phyloP scores from a whole-genome alignment of 257 asterid genomes.

The Scutellaria galericulata region DNA sequence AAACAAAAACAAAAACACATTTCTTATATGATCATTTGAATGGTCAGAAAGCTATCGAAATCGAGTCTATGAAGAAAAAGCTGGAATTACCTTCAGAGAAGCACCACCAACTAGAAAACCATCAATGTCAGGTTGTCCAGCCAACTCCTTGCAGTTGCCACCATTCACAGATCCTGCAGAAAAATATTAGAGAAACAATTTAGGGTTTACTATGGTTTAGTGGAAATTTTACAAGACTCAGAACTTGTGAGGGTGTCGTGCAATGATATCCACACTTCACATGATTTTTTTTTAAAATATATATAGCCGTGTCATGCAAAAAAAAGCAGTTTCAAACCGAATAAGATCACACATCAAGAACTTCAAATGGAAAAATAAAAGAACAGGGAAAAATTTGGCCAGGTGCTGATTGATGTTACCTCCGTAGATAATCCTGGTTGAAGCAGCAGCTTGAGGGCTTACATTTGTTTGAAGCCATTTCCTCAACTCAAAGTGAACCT shows the following conservation, averaged over 20 bases:
- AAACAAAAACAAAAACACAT: background rate
- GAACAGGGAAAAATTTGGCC: background rate
- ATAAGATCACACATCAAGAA: background rate
- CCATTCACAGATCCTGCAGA: conserved; percentile 81
- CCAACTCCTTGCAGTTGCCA: conserved; percentile 84
- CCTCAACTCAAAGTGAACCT: conserved; percentile 94
- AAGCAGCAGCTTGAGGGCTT: conserved; percentile 73
- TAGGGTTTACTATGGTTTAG: background rate
- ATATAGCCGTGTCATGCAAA: background rate
- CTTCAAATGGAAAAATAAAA: background rate
- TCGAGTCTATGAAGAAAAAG: background rate
- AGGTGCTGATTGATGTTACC: conserved; percentile 48
- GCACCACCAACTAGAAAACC: conserved; percentile 95
- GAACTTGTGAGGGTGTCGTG: background rate
- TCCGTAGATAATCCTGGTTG: conserved; percentile 96
- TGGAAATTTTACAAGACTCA: background rate
- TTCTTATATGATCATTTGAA: background rate
- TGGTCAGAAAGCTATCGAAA: background rate
- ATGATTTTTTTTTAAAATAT: background rate
- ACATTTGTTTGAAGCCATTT: conserved; percentile 84
- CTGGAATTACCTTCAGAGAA: conserved; percentile 68
- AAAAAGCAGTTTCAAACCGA: background rate
- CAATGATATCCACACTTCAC: background rate
- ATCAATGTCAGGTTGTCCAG: conserved; percentile 70
- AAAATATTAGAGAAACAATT: conserved; percentile 1